Base-by-base conservation (phyloP, 139 green algal species). In the Marvania coccoides region DNA sequence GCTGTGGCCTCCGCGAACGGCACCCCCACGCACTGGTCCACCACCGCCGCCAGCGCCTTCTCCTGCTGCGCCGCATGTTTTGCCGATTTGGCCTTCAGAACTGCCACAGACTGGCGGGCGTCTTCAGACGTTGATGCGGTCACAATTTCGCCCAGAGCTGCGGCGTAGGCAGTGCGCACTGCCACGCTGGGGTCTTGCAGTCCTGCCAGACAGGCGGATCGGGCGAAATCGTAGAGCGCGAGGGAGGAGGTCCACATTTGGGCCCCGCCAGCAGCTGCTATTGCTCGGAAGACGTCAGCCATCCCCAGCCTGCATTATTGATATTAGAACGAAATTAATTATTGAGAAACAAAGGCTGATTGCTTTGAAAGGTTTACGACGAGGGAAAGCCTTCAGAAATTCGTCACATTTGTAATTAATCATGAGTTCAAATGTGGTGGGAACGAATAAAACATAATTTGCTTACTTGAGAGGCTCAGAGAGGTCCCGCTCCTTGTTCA, bases 1-100 rank as follows among this genome's bases (percentile, higher is more conserved):
- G 75, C 58, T 1, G 79, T 73, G 2, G 77, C 83, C 5, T 84
- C 80, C 33, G 83, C 63, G 64, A 95, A 82, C 6, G 88, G 88
- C 31, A 56, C 37, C 13, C 74, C 67, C 51, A 93, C 61, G 54
- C 78, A 90, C 9, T 57, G 71, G 45, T 65, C 61, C 36, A 70
- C 42, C 36, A 45, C 70, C 33, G 64, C 65, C 0, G 37, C 38
- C 29, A 82, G 38, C 6, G 83, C 26, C 46, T 72, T 71, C 61
- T 90, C 81, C 33, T 85, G 75, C 19, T 75, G 65, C 30, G 81
- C 46, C 38, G 63, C 76, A 53, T 81, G 76, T 26, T 68, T 70
- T 23, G 80, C 59, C 76, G 79, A 30, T 82, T 59, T 47, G 26
- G 15, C 57, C 46, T 85, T 37, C 15, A 72, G 51, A 2, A 40